These are phyloP conservation scores for Pestalotiopsis sp. DNA, from an alignment of 2,329 filamentous ascomycete species.

Conservation along the genomic window DNA sequence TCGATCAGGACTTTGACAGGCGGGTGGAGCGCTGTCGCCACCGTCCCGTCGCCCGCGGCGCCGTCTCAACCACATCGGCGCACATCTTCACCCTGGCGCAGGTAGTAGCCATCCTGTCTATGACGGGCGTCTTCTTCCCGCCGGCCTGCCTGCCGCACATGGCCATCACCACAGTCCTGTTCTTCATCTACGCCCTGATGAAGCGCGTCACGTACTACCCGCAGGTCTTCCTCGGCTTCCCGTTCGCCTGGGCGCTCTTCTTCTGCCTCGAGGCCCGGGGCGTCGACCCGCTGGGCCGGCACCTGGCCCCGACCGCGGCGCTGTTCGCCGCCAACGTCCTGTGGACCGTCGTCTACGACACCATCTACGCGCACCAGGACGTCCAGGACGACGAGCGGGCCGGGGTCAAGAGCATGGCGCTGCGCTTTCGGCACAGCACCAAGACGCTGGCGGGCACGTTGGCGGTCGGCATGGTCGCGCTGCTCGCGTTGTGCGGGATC, in stretches of 20 bases:
- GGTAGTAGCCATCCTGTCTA: constrained; percentile 34
- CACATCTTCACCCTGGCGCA: constrained; percentile 33
- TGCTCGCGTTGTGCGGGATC: not conserved
- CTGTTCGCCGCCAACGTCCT: constrained; percentile 25
- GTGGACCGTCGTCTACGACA: constrained; percentile 39
- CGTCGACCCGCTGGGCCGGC: constrained; percentile 22
- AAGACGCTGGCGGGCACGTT: constrained; percentile 7
- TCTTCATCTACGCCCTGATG: constrained; percentile 35
- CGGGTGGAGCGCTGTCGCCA: constrained; percentile 32
- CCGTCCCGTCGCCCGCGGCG: constrained; percentile 38
- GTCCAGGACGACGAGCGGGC: constrained; percentile 34
- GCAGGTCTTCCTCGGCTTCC: constrained; percentile 38
- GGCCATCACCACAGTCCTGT: constrained; percentile 29
- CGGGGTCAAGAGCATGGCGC: constrained; percentile 43
- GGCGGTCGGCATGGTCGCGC: constrained; percentile 9
- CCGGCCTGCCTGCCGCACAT: constrained; percentile 25
- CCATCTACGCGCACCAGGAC: constrained; percentile 40
- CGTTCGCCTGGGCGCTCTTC: constrained; percentile 34
- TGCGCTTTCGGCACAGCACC: constrained; percentile 30
- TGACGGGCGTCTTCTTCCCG: constrained; percentile 44
- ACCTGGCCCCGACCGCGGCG: constrained; percentile 28
- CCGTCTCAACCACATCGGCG: constrained; percentile 31
- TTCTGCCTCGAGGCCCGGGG: constrained; percentile 33
- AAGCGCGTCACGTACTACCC: constrained; percentile 38
- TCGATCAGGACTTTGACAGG: constrained; percentile 36